Evolutionary conservation across 2,329 filamentous ascomycete genomes (phyloP).

Genomic region (Curvularia hawaiiensis): DNA sequence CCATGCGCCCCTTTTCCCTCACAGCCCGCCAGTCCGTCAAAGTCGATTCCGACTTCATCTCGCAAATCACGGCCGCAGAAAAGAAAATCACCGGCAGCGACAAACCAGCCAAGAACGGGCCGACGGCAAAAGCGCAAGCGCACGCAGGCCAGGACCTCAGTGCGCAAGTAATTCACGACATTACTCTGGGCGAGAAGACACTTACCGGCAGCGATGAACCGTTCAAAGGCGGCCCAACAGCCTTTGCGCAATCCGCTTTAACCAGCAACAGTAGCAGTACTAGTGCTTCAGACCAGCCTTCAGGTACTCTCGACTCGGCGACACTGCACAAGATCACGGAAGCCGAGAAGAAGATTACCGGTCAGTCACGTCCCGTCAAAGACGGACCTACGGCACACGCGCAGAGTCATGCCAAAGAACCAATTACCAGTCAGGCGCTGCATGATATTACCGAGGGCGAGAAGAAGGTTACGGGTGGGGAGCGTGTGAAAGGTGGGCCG

Average conservation of each 20-base stretch:
- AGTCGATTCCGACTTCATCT: constrained; percentile 49
- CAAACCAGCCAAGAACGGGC: constrained; percentile 46
- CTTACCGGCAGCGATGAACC: constrained; percentile 44
- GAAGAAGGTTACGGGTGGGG: constrained; percentile 41
- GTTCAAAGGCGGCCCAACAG: constrained; percentile 48
- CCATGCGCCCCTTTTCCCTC: constrained; percentile 4
- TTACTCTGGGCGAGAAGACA: constrained; percentile 50
- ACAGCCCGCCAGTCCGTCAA: constrained; percentile 23
- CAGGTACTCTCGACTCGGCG: constrained; percentile 31
- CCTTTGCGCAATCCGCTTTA: constrained; percentile 42
- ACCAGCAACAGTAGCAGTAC: not conserved
- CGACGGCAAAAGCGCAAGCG: constrained; percentile 50
- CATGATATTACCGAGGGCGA: constrained; percentile 42
- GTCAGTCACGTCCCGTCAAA: constrained; percentile 23
- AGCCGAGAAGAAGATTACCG: constrained; percentile 38
- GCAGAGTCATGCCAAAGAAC: constrained; percentile 37
- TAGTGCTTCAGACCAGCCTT: not conserved
- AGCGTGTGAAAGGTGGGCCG: constrained; percentile 39
- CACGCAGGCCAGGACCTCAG: constrained; percentile 44
- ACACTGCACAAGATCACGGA: constrained; percentile 39
- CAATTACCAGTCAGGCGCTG: constrained; percentile 37
- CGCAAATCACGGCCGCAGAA: constrained; percentile 49
- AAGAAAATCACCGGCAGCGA: constrained; percentile 47
- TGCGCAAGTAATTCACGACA: constrained; percentile 46
- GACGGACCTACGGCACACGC: constrained; percentile 38